Percentiles rank a stretch among this genome's conserved stretches.
Evolutionary conservation across 2,329 filamentous ascomycete genomes (phyloP).

Genomic region (Geosmithia putterillii): DNA sequence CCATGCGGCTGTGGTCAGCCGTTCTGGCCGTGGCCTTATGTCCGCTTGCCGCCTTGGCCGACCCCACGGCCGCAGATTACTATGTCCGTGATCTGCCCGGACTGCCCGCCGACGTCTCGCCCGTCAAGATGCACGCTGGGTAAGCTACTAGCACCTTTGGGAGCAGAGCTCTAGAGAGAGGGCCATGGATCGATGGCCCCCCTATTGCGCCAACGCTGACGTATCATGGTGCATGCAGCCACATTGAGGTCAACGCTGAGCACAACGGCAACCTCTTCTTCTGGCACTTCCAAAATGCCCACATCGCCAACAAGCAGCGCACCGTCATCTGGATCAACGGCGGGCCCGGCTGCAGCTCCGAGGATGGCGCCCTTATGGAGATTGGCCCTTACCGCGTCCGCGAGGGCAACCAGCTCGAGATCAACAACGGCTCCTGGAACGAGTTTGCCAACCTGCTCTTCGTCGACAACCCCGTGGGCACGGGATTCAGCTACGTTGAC

Average conservation of each 20-base stretch:
- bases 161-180: constrained; percentile 6
- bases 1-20: constrained; percentile 15
- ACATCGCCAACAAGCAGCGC: constrained; percentile 82
- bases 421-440: constrained; percentile 95
- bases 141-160: no score
- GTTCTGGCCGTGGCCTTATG: constrained; percentile 27
- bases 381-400: constrained; percentile 84
- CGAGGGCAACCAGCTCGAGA: constrained; percentile 55
- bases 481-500: constrained; percentile 90
- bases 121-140: constrained; percentile 98
- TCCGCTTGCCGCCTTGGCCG: constrained; percentile 19
- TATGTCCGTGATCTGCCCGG: constrained; percentile 80
- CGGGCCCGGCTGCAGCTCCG: constrained; percentile 91
- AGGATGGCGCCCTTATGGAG: constrained; percentile 94
- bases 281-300: constrained; percentile 93
- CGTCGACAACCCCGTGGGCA: constrained; percentile 93
- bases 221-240: constrained; percentile 36
- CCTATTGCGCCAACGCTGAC: constrained; percentile 8
- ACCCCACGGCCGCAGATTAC: constrained; percentile 56
- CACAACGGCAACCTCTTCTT: constrained; percentile 94
- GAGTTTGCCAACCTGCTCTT: constrained; percentile 97
- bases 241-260: constrained; percentile 78
- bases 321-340: constrained; percentile 97
- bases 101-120: constrained; percentile 55
- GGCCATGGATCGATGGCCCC: neutral